Conservation (phyloP, 306 rosid genomes). For the Mimosa bimucronata region DNA sequence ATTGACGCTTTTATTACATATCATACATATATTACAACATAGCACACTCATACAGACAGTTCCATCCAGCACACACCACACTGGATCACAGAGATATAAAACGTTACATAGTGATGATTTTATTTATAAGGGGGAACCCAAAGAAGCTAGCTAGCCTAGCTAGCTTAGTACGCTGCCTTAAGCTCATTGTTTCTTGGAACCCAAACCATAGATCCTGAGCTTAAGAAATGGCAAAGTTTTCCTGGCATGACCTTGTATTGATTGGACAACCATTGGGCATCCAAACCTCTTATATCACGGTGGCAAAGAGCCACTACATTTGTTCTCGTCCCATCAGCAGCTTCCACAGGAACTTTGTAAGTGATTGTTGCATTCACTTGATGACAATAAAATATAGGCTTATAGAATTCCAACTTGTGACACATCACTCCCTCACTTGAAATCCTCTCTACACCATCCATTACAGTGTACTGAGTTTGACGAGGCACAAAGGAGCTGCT, state of each 20-base stretch:
- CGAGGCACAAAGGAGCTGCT: background rate
- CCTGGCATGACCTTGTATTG: background rate
- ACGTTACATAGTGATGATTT: too few relatives aligned
- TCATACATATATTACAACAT: background rate
- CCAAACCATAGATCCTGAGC: background rate
- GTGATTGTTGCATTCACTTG: background rate
- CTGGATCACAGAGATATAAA: background rate
- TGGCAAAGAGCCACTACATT: background rate
- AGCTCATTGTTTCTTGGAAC: background rate
- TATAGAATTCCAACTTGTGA: background rate
- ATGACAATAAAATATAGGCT: background rate
- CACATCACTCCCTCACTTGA: background rate
- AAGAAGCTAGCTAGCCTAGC: too few relatives aligned
- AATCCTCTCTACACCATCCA: constrained; percentile 35
- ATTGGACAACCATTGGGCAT: background rate
- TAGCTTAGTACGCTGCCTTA: background rate
- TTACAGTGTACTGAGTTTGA: background rate
- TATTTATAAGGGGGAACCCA: too few relatives aligned
- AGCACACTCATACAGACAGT: background rate
- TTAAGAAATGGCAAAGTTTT: background rate
- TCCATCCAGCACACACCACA: background rate
- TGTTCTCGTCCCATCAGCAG: background rate
- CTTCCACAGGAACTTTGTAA: background rate
- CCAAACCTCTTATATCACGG: background rate
- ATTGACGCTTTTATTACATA: too few relatives aligned